A percentile compares a stretch with the other conserved stretches of the same genome.
These are phyloP conservation scores for Xylaria flabelliformis DNA, from an alignment of 495 filamentous ascomycete genomes.

Conservation along the genomic window DNA sequence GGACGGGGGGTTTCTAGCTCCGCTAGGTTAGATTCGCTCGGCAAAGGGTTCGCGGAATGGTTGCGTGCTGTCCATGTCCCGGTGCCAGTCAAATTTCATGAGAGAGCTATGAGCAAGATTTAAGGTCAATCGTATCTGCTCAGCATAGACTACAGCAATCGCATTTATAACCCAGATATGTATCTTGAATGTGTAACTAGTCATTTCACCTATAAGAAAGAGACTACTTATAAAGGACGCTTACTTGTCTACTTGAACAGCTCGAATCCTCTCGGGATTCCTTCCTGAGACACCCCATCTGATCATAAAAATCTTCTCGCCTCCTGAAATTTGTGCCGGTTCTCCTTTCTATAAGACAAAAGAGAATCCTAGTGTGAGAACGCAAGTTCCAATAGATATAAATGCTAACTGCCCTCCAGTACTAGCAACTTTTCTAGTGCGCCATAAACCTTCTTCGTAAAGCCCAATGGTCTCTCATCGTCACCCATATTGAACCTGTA, in stretches of 20 bases:
- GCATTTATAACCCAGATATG: neutral
- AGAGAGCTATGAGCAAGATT: conserved; percentile 25
- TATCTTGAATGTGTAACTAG: neutral
- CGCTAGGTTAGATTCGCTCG: conserved; percentile 58
- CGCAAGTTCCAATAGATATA: neutral
- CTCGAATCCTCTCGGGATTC: too few relatives aligned
- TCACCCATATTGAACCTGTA: too few relatives aligned
- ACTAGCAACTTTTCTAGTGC: neutral
- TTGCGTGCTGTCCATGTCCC: conserved; percentile 56
- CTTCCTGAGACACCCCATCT: too few relatives aligned
- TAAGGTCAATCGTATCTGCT: neutral
- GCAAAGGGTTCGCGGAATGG: conserved; percentile 64
- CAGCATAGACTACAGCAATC: neutral
- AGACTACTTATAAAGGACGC: too few relatives aligned
- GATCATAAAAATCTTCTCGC: too few relatives aligned
- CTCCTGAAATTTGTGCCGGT: neutral
- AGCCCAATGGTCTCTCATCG: too few relatives aligned
- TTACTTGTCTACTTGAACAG: too few relatives aligned
- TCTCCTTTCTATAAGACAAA: neutral
- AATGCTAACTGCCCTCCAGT: neutral
- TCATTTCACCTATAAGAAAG: neutral
- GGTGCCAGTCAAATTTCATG: conserved; percentile 50
- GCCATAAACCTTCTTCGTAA: neutral
- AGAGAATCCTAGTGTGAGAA: neutral
- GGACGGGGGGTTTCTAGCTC: conserved; percentile 61